phyloP scores from a whole-genome alignment of 495 filamentous ascomycete species.

The Penicillium ochrochloron region DNA sequence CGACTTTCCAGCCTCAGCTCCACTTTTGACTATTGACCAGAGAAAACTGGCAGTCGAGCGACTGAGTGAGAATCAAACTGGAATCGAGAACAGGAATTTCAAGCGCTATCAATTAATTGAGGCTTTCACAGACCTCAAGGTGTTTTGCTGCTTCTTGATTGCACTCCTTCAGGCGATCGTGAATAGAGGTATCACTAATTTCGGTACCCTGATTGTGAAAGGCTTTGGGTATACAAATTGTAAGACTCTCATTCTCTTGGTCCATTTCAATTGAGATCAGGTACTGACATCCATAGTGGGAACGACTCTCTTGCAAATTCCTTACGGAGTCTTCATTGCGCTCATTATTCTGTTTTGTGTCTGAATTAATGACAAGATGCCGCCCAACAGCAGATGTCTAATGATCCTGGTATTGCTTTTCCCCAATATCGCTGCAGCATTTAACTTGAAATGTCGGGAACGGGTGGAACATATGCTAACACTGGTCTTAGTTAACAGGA shows the following conservation, averaged over 20 bases:
- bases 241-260: constrained; percentile 26
- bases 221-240: constrained; percentile 59
- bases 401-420: constrained; percentile 53
- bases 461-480: neutral
- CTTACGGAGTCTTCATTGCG: constrained; percentile 56
- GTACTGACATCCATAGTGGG: constrained; percentile 24
- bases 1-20: constrained; percentile 51
- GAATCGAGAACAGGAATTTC: constrained; percentile 58
- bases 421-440: constrained; percentile 47
- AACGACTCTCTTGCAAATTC: constrained; percentile 54
- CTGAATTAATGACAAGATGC: constrained; percentile 53
- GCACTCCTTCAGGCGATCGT: constrained; percentile 44
- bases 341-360: constrained; percentile 55
- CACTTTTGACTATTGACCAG: constrained; percentile 44
- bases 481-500: neutral
- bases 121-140: constrained; percentile 52
- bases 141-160: constrained; percentile 46
- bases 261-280: neutral
- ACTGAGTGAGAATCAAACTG: constrained; percentile 57
- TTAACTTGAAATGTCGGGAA: neutral
- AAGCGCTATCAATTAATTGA: constrained; percentile 56
- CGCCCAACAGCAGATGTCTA: constrained; percentile 51
- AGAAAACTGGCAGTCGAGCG: constrained; percentile 56
- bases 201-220: constrained; percentile 61
- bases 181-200: constrained; percentile 58